Percentiles rank a stretch among this genome's conserved stretches.
phyloP scores from a whole-genome alignment of 192 early-diverging fungal species.

The Radiomyces spectabilis region DNA sequence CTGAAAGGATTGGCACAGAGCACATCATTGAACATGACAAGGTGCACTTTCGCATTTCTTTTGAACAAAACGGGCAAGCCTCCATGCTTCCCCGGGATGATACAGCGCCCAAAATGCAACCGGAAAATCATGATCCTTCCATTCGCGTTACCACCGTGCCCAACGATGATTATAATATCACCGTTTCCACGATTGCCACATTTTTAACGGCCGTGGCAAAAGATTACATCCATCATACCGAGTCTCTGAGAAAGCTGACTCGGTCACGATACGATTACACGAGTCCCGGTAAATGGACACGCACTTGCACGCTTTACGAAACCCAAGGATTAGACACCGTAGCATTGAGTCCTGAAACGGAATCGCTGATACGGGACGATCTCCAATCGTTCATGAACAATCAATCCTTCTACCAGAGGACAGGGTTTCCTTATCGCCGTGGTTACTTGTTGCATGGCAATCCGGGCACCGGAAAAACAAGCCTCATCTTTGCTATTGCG shows the following conservation, averaged over 20 bases:
- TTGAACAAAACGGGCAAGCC: not conserved
- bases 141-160: conserved; percentile 1
- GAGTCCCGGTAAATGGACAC: conserved; percentile 13
- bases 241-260: conserved; percentile 4
- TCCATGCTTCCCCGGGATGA: not conserved
- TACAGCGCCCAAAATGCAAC: not conserved
- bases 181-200: conserved; percentile 5
- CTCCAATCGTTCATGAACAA: conserved; percentile 43
- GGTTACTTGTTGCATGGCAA: conserved; percentile 34
- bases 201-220: conserved; percentile 8
- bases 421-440: conserved; percentile 55
- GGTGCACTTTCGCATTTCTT: not conserved
- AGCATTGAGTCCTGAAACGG: conserved; percentile 41
- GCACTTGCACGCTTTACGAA: conserved; percentile 12
- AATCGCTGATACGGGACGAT: conserved; percentile 38
- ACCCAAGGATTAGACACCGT: conserved; percentile 43
- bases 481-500: conserved; percentile 32
- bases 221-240: conserved; percentile 12
- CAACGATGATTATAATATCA: not conserved
- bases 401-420: conserved; percentile 48
- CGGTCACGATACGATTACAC: conserved; percentile 20
- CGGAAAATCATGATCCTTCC: not conserved
- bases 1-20: no score
- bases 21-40: not conserved
- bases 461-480: conserved; percentile 39